These are phyloP conservation scores for Francoa sonchifolia DNA, from an alignment of 441 rosid genomes.

Conservation along the genomic window DNA sequence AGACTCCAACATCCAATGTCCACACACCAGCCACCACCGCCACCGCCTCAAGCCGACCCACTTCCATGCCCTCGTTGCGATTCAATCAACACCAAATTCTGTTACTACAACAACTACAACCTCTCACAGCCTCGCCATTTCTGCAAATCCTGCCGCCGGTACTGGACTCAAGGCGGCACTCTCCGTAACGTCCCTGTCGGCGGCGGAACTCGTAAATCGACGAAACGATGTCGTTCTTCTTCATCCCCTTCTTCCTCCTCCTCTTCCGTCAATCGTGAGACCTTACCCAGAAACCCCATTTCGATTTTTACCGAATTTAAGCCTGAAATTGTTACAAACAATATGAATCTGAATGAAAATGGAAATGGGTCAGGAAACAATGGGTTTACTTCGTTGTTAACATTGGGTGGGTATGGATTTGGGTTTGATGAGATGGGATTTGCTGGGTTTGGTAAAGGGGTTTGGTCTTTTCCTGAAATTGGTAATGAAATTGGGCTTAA, in stretches of 20 bases:
- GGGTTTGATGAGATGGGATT: neutral
- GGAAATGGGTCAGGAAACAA: too few species aligned
- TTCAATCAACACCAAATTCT: conserved; percentile 1
- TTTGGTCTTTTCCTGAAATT: neutral
- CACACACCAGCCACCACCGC: too few species aligned
- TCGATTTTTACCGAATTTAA: too few species aligned
- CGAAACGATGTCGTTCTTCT: neutral
- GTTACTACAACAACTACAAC: conserved; percentile 5
- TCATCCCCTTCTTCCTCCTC: neutral
- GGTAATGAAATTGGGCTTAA: neutral
- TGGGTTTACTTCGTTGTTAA: neutral
- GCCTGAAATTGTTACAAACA: too few species aligned
- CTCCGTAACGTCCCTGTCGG: neutral
- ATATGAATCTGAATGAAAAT: too few species aligned
- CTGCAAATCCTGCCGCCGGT: conserved; percentile 2
- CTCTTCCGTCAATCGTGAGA: neutral
- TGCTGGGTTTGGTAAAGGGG: neutral
- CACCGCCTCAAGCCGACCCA: neutral
- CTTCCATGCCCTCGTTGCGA: neutral
- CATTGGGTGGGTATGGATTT: neutral
- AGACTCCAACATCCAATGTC: too few species aligned
- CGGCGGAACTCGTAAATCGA: neutral
- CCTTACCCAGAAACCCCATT: neutral
- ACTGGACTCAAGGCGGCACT: conserved; percentile 1
- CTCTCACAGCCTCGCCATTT: conserved; percentile 1